A percentile compares a stretch with the other conserved stretches of the same genome.
phyloP scores from a whole-genome alignment of 2,329 filamentous ascomycete species.

The Sporothrix inflata region DNA sequence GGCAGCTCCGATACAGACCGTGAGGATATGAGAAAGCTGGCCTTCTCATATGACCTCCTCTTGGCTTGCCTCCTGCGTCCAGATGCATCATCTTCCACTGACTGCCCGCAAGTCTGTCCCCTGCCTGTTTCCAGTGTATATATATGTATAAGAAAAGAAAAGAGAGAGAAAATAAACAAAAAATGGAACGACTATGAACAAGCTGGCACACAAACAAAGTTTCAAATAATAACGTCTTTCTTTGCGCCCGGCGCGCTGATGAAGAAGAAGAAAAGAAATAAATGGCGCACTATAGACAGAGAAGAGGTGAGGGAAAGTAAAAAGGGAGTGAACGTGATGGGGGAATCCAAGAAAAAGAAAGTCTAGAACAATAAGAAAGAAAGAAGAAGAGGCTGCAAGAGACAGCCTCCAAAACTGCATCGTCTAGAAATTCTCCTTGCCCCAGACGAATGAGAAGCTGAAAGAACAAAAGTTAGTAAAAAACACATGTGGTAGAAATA shows the following conservation, averaged over 20 bases:
- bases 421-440: conserved; percentile 69
- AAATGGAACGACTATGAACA: conserved; percentile 7
- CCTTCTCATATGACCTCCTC: background rate
- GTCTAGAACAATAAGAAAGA: conserved; percentile 27
- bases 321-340: conserved; percentile 20
- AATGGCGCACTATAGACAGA: conserved; percentile 27
- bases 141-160: conserved; percentile 1
- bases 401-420: background rate
- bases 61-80: background rate
- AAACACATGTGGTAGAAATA: too few species aligned
- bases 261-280: conserved; percentile 11
- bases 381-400: background rate
- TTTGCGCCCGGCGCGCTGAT: conserved; percentile 34
- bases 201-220: conserved; percentile 24
- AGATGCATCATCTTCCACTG: background rate
- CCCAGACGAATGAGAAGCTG: conserved; percentile 69
- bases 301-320: conserved; percentile 13
- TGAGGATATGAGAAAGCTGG: background rate
- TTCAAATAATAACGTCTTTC: background rate
- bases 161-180: background rate
- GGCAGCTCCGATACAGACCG: background rate
- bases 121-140: conserved; percentile 9
- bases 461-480: background rate
- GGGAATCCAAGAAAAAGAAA: conserved; percentile 31
- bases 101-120: background rate